Evolutionary conservation across 495 filamentous ascomycete species (phyloP).

Genomic region (Acidomyces sp.): DNA sequence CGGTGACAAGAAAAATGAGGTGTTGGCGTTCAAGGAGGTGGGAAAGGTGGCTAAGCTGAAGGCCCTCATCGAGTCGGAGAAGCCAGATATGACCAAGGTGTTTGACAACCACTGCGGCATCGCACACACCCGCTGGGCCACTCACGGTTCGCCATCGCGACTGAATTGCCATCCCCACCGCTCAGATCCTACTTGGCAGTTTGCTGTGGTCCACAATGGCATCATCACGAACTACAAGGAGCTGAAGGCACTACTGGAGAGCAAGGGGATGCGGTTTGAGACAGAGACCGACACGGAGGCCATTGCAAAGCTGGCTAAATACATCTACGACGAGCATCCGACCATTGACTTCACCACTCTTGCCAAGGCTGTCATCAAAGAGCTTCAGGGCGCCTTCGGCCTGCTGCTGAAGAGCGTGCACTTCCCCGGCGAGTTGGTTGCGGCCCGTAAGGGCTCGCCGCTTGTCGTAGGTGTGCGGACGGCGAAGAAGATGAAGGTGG

Average conservation of each 20-base stretch:
- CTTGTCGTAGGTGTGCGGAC: slow-evolving; percentile 92
- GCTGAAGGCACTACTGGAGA: slow-evolving; percentile 78
- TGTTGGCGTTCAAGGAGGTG: slow-evolving; percentile 95
- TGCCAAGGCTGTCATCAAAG: slow-evolving; percentile 93
- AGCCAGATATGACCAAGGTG: slow-evolving; percentile 74
- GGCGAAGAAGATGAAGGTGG: slow-evolving; percentile 98
- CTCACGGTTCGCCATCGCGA: slow-evolving; percentile 86
- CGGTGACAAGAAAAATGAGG: slow-evolving; percentile 96
- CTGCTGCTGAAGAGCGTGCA: slow-evolving; percentile 95
- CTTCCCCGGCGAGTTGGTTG: slow-evolving; percentile 95
- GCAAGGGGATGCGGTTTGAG: slow-evolving; percentile 96
- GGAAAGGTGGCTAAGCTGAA: slow-evolving; percentile 96
- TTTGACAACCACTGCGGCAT: slow-evolving; percentile 98
- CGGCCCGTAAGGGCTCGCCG: slow-evolving; percentile 93
- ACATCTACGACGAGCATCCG: slow-evolving; percentile 91
- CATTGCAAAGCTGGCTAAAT: slow-evolving; percentile 97
- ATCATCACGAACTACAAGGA: slow-evolving; percentile 99
- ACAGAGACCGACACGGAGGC: slow-evolving; percentile 98
- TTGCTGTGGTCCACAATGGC: slow-evolving; percentile 95
- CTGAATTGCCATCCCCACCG: slow-evolving; percentile 94
- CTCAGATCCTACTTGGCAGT: slow-evolving; percentile 83
- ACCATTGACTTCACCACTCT: slow-evolving; percentile 90
- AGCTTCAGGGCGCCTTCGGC: slow-evolving; percentile 94
- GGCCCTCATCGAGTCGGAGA: slow-evolving; percentile 71
- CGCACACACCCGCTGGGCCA: slow-evolving; percentile 97